A percentile compares a stretch with the other conserved stretches of the same genome.
Evolutionary conservation across 306 rosid species (phyloP).

Genomic region (Citrullus mucosospermus): DNA sequence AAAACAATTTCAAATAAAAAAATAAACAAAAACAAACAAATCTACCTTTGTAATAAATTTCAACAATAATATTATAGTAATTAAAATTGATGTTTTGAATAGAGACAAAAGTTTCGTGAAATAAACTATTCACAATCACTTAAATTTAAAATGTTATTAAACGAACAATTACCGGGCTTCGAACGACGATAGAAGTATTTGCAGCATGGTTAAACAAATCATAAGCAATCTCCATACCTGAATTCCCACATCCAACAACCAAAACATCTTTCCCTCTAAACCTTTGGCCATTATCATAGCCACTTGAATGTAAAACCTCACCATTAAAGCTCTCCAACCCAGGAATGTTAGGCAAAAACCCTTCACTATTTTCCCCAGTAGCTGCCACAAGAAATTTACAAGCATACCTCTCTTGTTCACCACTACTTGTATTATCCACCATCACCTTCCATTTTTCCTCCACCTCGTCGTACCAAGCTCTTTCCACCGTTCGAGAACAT

Average conservation of each 20-base stretch:
- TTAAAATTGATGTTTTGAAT: too few species aligned
- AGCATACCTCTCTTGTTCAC: slow-evolving; percentile 16
- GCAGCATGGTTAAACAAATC: slow-evolving; percentile 49
- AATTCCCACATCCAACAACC: slow-evolving; percentile 64
- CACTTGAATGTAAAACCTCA: slow-evolving; percentile 30
- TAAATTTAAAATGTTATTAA: too few species aligned
- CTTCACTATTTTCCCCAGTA: slow-evolving; percentile 42
- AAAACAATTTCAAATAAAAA: too few species aligned
- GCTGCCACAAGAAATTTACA: slow-evolving; percentile 40
- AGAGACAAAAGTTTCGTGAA: too few species aligned
- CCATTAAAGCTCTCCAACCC: slow-evolving; percentile 39
- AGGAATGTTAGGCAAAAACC: slow-evolving; percentile 16
- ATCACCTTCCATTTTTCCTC: slow-evolving; percentile 24
- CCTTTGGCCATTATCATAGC: slow-evolving; percentile 31
- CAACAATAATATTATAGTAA: too few species aligned
- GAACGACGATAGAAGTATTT: slow-evolving; percentile 39
- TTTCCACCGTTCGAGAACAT: slow-evolving; percentile 17
- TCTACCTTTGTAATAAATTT: too few species aligned
- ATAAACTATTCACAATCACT: too few species aligned
- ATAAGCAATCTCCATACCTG: slow-evolving; percentile 66
- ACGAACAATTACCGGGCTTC: slow-evolving; percentile 24
- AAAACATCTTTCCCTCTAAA: slow-evolving; percentile 34
- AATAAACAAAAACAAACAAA: too few species aligned
- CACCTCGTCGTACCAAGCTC: slow-evolving; percentile 5
- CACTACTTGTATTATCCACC: not conserved